Evolutionary conservation across 768 basidiomycete genomes (phyloP), one percentile per base, ranked within the genome.

Genomic region (Phanerochaete carnosa): DNA sequence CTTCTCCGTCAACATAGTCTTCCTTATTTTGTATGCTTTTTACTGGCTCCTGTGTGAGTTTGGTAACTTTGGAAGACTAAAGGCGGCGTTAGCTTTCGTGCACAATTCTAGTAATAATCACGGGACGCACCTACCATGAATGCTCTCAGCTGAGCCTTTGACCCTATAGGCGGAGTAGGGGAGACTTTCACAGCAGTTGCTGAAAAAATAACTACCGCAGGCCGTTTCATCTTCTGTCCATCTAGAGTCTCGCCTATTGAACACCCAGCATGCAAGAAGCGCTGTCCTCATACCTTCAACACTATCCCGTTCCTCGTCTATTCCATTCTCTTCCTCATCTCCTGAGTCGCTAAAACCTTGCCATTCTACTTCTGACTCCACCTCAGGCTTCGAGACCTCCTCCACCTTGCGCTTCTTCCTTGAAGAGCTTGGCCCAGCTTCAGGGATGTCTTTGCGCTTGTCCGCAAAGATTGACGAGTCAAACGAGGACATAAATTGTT

Each of bases 51-150:
- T 77, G 68, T 26, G 78, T 79, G 29, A 92, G 61, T 66, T 85
- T 87, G 22, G 83, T 79, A 25, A 91, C 82, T 74, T 88, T 93
- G 25, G 92, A 91, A 2, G 92, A 94, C 92, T 92, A 55, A 64
- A 7, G 55, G 33, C 25, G 26, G 22, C 19, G 16, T 55, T 50
- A 35, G n/a, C 1, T 49, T 22, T 30, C 12, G 55, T 25, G 6
- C 25, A 45, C 25, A n/a, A 1, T 35, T 45, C 30, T 6, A 32
- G 29, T 28, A 37, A 29, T 15, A 28, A 47, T 25, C 13, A 32
- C 25, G 29, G 32, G 22, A 59, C 49, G 64, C 58, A 69, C 76
- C 58, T 67, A 91, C 92, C 91, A 94, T 92, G 69, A 94, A 93
- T 0, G 86, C 79, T 68, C 82, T 90, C 72, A 76, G 81, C 49